Conservation (phyloP, 179 eudicot species). For the Beta corolliflora region DNA sequence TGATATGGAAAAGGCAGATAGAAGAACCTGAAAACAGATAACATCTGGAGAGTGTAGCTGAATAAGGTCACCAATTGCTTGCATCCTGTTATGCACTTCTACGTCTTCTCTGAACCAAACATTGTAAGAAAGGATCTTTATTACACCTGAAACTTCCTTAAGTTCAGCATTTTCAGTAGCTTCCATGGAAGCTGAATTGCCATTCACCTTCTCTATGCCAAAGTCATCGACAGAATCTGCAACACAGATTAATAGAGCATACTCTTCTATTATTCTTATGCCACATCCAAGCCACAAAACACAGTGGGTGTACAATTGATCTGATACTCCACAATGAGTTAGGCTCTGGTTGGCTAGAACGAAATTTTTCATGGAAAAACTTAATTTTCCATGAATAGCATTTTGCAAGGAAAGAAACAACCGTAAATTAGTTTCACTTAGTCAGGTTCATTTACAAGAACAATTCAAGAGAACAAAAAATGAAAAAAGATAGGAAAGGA, state of each 20-base stretch:
- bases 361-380: no score
- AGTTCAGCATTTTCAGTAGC: constrained; percentile 30
- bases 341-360: no score
- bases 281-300: not conserved
- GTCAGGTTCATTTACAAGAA: no score
- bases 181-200: constrained; percentile 15
- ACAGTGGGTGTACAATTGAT: not conserved
- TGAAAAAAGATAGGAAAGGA: no score
- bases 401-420: no score
- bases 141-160: constrained; percentile 21
- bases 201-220: constrained; percentile 6
- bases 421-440: no score
- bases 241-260: not conserved
- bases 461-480: no score
- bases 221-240: constrained; percentile 22
- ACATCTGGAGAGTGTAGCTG: constrained; percentile 79
- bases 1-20: constrained; percentile 2
- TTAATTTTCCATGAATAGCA: no score
- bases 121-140: constrained; percentile 83
- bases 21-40: constrained; percentile 83
- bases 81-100: constrained; percentile 78
- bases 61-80: constrained; percentile 79
- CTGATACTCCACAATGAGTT: not conserved
- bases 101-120: constrained; percentile 92
- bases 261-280: not conserved